phyloP scores from a whole-genome alignment of 2,329 filamentous ascomycete genomes.

The Cladophialophora bantiana region DNA sequence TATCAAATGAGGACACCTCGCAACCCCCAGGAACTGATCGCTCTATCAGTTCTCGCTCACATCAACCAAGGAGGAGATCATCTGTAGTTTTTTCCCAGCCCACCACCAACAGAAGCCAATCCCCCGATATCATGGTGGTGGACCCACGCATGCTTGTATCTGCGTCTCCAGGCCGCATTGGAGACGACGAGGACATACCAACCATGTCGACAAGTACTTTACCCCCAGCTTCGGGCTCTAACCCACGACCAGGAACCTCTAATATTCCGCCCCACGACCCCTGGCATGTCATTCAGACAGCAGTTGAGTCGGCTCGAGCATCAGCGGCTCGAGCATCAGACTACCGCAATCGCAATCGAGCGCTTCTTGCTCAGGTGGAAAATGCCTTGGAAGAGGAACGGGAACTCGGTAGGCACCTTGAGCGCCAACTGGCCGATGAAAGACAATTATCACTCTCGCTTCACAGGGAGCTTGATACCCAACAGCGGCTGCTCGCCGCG shows the following conservation, averaged over 20 bases:
- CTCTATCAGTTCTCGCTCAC: slow-evolving; percentile 23
- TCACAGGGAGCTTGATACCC: slow-evolving; percentile 37
- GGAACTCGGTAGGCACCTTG: slow-evolving; percentile 35
- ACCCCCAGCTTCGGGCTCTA: slow-evolving; percentile 16
- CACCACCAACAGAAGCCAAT: slow-evolving; percentile 38
- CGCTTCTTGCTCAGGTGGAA: slow-evolving; percentile 36
- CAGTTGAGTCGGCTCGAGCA: slow-evolving; percentile 34
- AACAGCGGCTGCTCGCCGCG: slow-evolving; percentile 33
- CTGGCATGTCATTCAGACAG: slow-evolving; percentile 37
- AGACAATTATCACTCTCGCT: slow-evolving; percentile 36
- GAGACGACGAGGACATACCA: slow-evolving; percentile 40
- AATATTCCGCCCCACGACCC: slow-evolving; percentile 36
- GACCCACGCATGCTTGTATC: slow-evolving; percentile 50
- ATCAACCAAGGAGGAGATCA: slow-evolving; percentile 48
- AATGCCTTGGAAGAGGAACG: slow-evolving; percentile 37
- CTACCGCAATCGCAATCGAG: slow-evolving; percentile 17
- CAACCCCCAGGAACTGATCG: not conserved
- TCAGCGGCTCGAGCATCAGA: slow-evolving; percentile 28
- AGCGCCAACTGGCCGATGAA: slow-evolving; percentile 37
- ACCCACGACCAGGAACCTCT: slow-evolving; percentile 20
- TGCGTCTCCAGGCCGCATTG: slow-evolving; percentile 50
- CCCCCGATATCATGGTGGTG: slow-evolving; percentile 37
- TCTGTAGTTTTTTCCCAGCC: slow-evolving; percentile 52
- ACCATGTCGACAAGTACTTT: slow-evolving; percentile 25
- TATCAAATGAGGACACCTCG: slow-evolving; percentile 12